These are phyloP conservation scores for Citrus sp. DNA, from an alignment of 345 rosid genomes.

Conservation along the genomic window DNA sequence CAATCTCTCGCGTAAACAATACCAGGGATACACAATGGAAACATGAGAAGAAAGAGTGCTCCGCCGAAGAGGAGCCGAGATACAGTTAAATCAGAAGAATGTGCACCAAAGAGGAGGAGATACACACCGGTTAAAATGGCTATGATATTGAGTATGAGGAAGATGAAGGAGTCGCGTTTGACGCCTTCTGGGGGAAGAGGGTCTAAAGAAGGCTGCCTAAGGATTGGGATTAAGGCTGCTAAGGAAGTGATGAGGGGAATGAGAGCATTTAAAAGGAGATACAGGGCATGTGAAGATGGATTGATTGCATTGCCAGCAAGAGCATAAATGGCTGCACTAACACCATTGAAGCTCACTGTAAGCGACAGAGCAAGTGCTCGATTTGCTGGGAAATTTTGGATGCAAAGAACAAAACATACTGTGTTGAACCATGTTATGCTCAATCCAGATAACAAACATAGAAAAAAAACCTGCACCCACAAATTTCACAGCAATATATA, in stretches of 20 bases:
- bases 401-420: constrained; percentile 88
- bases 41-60: constrained; percentile 64
- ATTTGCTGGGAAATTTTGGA: constrained; percentile 70
- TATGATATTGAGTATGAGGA: constrained; percentile 62
- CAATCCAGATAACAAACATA: constrained; percentile 81
- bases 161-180: constrained; percentile 67
- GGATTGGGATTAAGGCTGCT: constrained; percentile 66
- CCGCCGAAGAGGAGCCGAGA: constrained; percentile 67
- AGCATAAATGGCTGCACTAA: constrained; percentile 83
- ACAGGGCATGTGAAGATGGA: constrained; percentile 48
- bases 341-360: constrained; percentile 91
- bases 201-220: constrained; percentile 76
- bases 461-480: constrained; percentile 62
- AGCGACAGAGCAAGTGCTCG: constrained; percentile 83
- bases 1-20: constrained; percentile 72
- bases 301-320: constrained; percentile 69
- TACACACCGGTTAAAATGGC: constrained; percentile 78
- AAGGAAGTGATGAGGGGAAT: constrained; percentile 65
- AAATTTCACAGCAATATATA: not conserved
- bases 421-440: constrained; percentile 99
- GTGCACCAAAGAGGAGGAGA: constrained; percentile 67
- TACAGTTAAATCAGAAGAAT: constrained; percentile 18
- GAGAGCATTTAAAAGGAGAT: constrained; percentile 74
- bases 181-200: constrained; percentile 70
- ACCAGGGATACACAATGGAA: constrained; percentile 77